These are phyloP conservation scores for Platismatia glauca DNA, from an alignment of 495 filamentous ascomycete genomes.

Conservation along the genomic window DNA sequence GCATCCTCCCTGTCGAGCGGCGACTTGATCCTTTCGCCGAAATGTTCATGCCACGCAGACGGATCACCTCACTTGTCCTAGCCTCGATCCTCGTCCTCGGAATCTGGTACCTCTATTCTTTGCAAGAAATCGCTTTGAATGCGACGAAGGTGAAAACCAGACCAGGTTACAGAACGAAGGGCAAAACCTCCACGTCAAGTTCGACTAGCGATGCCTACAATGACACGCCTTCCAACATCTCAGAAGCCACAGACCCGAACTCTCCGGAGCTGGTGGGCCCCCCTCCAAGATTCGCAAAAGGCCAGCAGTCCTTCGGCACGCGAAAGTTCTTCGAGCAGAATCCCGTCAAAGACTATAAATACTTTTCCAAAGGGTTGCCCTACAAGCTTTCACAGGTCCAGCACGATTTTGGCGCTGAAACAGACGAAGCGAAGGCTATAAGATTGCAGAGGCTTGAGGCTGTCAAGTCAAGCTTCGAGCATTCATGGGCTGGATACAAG, in stretches of 20 bases:
- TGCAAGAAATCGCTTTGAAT: background rate
- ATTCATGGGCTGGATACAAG: constrained; percentile 70
- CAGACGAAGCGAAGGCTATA: constrained; percentile 25
- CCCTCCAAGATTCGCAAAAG: constrained; percentile 5
- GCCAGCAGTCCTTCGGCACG: constrained; percentile 15
- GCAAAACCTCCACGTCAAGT: background rate
- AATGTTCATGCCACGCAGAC: constrained; percentile 14
- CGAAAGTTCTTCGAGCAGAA: constrained; percentile 31
- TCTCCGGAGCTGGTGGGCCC: background rate
- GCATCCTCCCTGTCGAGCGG: background rate
- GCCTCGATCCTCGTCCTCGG: constrained; percentile 3
- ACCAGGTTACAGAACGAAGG: background rate
- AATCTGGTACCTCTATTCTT: constrained; percentile 12
- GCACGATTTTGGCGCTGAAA: constrained; percentile 42
- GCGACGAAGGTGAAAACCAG: background rate
- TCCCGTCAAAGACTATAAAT: constrained; percentile 41
- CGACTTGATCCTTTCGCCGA: background rate
- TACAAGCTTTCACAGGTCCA: constrained; percentile 43
- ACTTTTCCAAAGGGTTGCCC: constrained; percentile 38
- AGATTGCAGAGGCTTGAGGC: constrained; percentile 41
- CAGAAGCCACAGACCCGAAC: background rate
- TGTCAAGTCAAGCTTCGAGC: constrained; percentile 60
- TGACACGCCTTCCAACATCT: background rate
- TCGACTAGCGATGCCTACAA: background rate
- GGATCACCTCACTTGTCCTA: constrained; percentile 4